Evolutionary conservation across 139 green algal species (phyloP).

Genomic region (Eudorina sp.): DNA sequence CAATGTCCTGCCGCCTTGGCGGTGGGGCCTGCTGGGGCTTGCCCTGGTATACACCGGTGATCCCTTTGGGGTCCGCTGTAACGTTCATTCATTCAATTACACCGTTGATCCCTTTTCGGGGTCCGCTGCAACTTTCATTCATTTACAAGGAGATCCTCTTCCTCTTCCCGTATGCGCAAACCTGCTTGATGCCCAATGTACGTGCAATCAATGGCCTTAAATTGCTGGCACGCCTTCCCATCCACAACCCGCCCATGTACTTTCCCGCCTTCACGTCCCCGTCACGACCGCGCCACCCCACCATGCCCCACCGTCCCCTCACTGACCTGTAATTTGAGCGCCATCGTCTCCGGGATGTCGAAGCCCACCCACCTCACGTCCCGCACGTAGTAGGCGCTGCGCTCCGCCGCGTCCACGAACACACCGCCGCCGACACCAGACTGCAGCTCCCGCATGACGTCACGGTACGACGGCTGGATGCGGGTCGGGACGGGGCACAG

Average conservation of each 20-base stretch:
- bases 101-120: too few relatives aligned
- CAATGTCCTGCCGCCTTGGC: too few relatives aligned
- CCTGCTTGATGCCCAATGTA: background rate
- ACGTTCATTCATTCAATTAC: too few relatives aligned
- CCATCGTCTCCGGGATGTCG: slow-evolving; percentile 35
- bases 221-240: background rate
- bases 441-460: background rate
- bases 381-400: slow-evolving; percentile 44
- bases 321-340: slow-evolving; percentile 19
- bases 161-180: too few relatives aligned
- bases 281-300: too few relatives aligned
- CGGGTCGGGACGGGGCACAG: background rate
- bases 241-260: background rate
- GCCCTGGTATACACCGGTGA: too few relatives aligned
- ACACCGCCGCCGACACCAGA: background rate
- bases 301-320: too few relatives aligned
- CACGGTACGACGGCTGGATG: slow-evolving; percentile 17
- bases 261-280: too few relatives aligned
- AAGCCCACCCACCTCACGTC: slow-evolving; percentile 31
- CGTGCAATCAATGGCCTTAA: background rate
- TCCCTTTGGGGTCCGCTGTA: too few relatives aligned
- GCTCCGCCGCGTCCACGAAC: slow-evolving; percentile 19
- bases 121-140: too few relatives aligned
- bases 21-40: too few relatives aligned
- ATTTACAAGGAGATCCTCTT: too few relatives aligned